Conservation (phyloP, 345 rosid genomes). For the Ricinus communis region DNA sequence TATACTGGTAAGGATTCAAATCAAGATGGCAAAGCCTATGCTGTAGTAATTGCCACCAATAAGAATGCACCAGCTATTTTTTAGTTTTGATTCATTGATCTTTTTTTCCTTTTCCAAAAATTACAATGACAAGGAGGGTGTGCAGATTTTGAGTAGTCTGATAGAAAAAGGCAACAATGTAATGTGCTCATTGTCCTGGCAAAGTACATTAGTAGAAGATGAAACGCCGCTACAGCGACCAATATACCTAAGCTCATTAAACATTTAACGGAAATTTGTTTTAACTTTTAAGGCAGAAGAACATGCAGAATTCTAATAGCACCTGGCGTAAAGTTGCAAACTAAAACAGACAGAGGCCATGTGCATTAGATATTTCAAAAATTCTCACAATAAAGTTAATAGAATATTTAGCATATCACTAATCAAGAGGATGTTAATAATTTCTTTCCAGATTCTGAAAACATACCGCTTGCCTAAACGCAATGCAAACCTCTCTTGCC, state of each 20-base stretch:
- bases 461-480: slow-evolving; percentile 96
- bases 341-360: slow-evolving; percentile 3
- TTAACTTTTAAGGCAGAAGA: neutral
- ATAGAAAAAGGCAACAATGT: neutral
- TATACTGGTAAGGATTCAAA: slow-evolving; percentile 4
- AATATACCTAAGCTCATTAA: neutral
- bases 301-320: neutral
- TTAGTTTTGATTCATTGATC: no score
- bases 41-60: neutral
- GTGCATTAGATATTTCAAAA: neutral
- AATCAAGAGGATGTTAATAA: neutral
- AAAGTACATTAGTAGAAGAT: neutral
- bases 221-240: neutral
- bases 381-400: slow-evolving; percentile 1
- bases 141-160: neutral
- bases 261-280: neutral
- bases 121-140: neutral
- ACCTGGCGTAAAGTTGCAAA: neutral
- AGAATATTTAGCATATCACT: neutral
- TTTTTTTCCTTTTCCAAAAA: no score
- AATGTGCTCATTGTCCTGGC: neutral
- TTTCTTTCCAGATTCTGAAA: slow-evolving; percentile 5
- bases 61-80: slow-evolving; percentile 10
- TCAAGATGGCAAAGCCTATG: neutral
- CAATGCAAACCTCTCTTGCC: slow-evolving; percentile 96